Evolutionary conservation across 495 filamentous ascomycete genomes (phyloP).

Genomic region (Xylaria castorea): DNA sequence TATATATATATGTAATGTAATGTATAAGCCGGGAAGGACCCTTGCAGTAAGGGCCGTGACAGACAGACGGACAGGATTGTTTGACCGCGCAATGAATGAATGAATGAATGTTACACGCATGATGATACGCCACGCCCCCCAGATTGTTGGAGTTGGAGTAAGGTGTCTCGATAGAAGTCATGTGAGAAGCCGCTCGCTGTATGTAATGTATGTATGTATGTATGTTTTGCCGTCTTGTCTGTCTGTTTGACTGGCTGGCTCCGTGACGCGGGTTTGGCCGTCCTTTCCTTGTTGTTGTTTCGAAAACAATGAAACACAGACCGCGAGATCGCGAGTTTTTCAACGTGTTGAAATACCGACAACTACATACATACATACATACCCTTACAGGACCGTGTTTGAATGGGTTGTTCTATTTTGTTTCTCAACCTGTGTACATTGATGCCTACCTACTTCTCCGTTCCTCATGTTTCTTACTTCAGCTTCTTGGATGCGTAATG

Average conservation of each 20-base stretch:
- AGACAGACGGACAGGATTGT: not conserved
- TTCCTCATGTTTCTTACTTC: not conserved
- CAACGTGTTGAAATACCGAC: not conserved
- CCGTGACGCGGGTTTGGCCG: too few relatives aligned
- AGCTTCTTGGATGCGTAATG: not conserved
- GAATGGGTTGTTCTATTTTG: not conserved
- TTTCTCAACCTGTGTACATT: not conserved
- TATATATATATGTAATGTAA: conserved; percentile 8
- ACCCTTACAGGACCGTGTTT: not conserved
- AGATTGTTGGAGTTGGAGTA: not conserved
- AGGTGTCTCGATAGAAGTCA: not conserved
- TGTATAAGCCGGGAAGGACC: conserved; percentile 20
- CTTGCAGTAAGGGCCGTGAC: conserved; percentile 14
- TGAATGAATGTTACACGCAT: conserved; percentile 25
- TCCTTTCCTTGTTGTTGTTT: not conserved
- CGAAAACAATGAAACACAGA: not conserved
- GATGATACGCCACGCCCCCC: conserved; percentile 7
- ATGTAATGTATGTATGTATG: not conserved
- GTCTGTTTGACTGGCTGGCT: too few relatives aligned
- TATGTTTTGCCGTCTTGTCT: too few relatives aligned
- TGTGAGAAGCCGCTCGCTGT: not conserved
- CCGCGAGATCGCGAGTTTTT: not conserved
- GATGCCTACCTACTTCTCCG: not conserved
- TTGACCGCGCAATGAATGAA: conserved; percentile 7
- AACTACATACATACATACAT: too few relatives aligned